These are phyloP conservation scores for Oryza brachyantha DNA, from an alignment of 176 grass and related monocot species.

Conservation along the genomic window DNA sequence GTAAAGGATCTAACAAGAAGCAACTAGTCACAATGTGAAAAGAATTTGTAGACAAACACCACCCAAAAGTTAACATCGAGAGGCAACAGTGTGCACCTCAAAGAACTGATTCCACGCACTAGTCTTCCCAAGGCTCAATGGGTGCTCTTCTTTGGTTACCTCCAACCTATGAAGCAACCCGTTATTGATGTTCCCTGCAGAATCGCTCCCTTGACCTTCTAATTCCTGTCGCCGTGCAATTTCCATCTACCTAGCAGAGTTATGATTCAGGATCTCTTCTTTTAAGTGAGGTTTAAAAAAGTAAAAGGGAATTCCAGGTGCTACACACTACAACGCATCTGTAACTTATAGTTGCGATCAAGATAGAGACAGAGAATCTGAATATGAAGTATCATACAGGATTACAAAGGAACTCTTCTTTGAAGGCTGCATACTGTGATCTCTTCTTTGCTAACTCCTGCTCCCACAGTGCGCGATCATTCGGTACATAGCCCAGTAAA, in stretches of 20 bases:
- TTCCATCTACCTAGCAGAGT: slow-evolving; percentile 81
- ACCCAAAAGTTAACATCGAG: background rate
- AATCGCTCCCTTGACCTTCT: slow-evolving; percentile 2
- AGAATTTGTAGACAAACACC: background rate
- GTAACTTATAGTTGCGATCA: background rate
- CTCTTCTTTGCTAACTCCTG: slow-evolving; percentile 68
- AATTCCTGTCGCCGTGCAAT: slow-evolving; percentile 35
- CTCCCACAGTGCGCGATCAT: slow-evolving; percentile 60
- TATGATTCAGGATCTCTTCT: slow-evolving; percentile 24
- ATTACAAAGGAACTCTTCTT: slow-evolving; percentile 75
- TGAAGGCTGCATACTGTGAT: slow-evolving; percentile 62
- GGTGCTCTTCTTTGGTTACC: slow-evolving; percentile 64
- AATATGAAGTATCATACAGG: slow-evolving; percentile 51
- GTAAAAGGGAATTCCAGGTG: background rate
- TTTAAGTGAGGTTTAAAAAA: background rate
- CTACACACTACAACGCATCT: background rate
- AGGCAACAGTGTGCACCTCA: slow-evolving; percentile 41
- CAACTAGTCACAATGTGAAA: background rate
- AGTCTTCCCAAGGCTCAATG: slow-evolving; percentile 76
- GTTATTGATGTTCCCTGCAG: slow-evolving; percentile 25
- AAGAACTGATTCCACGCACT: slow-evolving; percentile 80
- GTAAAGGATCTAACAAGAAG: background rate
- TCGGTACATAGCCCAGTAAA: slow-evolving; percentile 75
- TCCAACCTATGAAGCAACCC: slow-evolving; percentile 58
- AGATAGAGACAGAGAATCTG: background rate